These are phyloP conservation scores for Epichloe gansuensis DNA, from an alignment of 2,329 filamentous ascomycete genomes.

Conservation along the genomic window DNA sequence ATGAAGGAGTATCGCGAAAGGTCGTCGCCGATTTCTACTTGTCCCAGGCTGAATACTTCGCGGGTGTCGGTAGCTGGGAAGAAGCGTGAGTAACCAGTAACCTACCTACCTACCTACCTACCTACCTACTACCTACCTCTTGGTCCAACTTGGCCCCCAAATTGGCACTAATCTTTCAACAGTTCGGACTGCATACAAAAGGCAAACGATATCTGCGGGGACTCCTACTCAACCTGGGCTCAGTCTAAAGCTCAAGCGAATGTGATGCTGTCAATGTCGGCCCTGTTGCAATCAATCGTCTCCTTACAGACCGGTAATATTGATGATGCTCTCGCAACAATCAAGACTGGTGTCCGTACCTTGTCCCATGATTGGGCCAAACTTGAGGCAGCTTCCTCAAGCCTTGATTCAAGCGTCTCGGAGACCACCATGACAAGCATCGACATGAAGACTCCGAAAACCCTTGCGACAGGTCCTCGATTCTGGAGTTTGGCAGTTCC, in stretches of 20 bases:
- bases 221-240: conserved; percentile 20
- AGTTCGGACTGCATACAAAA: conserved; percentile 22
- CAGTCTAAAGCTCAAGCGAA: conserved; percentile 21
- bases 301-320: conserved; percentile 49
- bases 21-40: conserved; percentile 47
- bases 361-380: conserved; percentile 43
- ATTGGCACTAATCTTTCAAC: neutral
- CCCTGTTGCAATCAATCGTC: conserved; percentile 50
- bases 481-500: conserved; percentile 72
- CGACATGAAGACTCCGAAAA: conserved; percentile 12
- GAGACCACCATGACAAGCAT: conserved; percentile 17
- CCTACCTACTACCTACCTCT: neutral
- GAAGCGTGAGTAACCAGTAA: conserved; percentile 35
- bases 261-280: conserved; percentile 17
- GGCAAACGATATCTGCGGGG: conserved; percentile 25
- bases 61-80: conserved; percentile 51
- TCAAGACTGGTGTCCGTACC: conserved; percentile 43
- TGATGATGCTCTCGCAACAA: conserved; percentile 43
- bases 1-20: conserved; percentile 25
- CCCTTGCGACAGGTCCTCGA: conserved; percentile 32
- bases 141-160: neutral
- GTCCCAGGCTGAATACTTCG: conserved; percentile 59
- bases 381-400: conserved; percentile 25
- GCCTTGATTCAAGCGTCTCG: conserved; percentile 16
- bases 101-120: neutral